Percentiles rank a stretch among this genome's conserved stretches.
phyloP scores from a whole-genome alignment of 2,329 filamentous ascomycete species.

The Metarhizium anisopliae region DNA sequence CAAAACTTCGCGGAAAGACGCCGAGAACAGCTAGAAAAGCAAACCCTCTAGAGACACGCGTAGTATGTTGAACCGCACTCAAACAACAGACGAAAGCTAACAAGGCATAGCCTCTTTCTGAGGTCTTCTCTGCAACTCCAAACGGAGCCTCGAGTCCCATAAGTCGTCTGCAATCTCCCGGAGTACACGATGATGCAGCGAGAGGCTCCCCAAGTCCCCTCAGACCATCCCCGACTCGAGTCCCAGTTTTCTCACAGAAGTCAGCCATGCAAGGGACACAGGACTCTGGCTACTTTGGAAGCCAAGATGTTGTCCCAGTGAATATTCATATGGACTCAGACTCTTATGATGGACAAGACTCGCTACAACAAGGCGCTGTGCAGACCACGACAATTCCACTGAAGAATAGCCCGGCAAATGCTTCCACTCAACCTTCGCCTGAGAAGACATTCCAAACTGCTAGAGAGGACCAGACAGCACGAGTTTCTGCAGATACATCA shows the following conservation, averaged over 20 bases:
- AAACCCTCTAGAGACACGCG: slow-evolving; percentile 47
- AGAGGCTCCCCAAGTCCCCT: slow-evolving; percentile 24
- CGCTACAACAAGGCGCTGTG: slow-evolving; percentile 11
- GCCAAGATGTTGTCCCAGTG: slow-evolving; percentile 35
- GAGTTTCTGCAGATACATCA: slow-evolving; percentile 9
- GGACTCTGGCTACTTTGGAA: slow-evolving; percentile 68
- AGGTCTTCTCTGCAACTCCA: slow-evolving; percentile 48
- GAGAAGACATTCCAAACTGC: slow-evolving; percentile 33
- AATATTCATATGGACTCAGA: slow-evolving; percentile 15
- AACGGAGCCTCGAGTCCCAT: slow-evolving; percentile 44
- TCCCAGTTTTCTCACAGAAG: slow-evolving; percentile 21
- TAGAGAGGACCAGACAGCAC: slow-evolving; percentile 33
- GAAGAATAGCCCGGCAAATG: slow-evolving; percentile 16
- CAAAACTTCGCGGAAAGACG: slow-evolving; percentile 74
- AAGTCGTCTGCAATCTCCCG: slow-evolving; percentile 43
- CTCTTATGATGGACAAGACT: slow-evolving; percentile 11
- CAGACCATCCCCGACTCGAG: slow-evolving; percentile 23
- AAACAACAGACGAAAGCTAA: slow-evolving; percentile 15
- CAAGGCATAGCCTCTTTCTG: slow-evolving; percentile 44
- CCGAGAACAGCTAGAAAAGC: slow-evolving; percentile 61
- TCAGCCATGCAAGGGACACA: slow-evolving; percentile 16
- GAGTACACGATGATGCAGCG: slow-evolving; percentile 47
- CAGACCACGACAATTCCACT: slow-evolving; percentile 10
- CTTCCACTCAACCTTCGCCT: slow-evolving; percentile 20
- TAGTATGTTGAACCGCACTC: slow-evolving; percentile 40